phyloP scores from a whole-genome alignment of 768 basidiomycete species.

The Xerocomellus chrysenteron region DNA sequence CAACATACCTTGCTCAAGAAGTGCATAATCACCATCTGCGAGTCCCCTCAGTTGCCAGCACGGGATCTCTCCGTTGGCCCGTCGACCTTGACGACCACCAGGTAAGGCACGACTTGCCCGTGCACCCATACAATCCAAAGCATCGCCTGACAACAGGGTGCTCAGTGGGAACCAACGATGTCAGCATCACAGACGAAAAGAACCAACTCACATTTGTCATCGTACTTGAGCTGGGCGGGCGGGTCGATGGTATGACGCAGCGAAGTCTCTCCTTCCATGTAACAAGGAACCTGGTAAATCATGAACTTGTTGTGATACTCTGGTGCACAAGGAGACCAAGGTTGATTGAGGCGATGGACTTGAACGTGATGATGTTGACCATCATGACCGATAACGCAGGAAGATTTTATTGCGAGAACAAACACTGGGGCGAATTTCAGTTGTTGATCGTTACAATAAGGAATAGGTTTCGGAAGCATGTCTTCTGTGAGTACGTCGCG shows the following conservation, averaged over 20 bases:
- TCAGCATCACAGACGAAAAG: conserved; percentile 45
- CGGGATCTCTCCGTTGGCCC: no score
- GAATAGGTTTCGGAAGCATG: conserved; percentile 91
- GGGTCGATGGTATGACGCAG: conserved; percentile 91
- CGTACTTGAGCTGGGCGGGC: conserved; percentile 89
- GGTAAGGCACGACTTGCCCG: conserved; percentile 95
- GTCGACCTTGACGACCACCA: conserved; percentile 66
- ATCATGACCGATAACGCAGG: conserved; percentile 87
- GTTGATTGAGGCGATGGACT: conserved; percentile 88
- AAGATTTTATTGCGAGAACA: conserved; percentile 88
- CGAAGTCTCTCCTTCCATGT: no score
- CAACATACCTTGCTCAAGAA: conserved; percentile 90
- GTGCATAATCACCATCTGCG: conserved; percentile 94
- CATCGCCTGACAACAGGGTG: no score
- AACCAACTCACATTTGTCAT: conserved; percentile 96
- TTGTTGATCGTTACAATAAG: conserved; percentile 87
- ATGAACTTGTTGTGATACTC: conserved; percentile 97
- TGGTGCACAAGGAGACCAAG: conserved; percentile 78
- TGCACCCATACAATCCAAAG: conserved; percentile 88
- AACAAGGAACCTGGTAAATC: conserved; percentile 97
- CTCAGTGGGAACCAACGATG: no score
- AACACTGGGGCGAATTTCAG: no score
- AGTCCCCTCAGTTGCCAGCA: no score
- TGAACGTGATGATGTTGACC: conserved; percentile 94
- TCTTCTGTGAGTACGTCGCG: no score